Evolutionary conservation across 2,329 filamentous ascomycete species (phyloP), one percentile per base, ranked within the genome.

Genomic region (Scytalidium sp.): DNA sequence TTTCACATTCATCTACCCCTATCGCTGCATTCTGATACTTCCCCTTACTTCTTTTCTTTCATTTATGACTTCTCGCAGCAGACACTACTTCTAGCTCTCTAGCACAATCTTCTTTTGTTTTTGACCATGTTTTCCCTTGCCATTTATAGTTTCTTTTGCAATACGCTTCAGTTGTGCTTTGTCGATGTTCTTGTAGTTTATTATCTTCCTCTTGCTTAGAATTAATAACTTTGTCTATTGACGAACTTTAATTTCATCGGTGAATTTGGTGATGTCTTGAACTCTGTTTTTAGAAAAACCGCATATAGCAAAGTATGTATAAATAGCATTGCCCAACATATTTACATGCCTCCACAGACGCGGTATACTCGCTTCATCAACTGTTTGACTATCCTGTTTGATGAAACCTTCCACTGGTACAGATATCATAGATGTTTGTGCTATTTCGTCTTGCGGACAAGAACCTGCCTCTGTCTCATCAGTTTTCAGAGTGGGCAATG

Each of bases 151-250:
- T 15, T 59, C 53, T 50, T 56, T 54, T 15, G 32, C 50, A 43
- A 43, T 41, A 50, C 44, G 51, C 47, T 47, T 41, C 23, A 46
- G 51, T 55, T 54, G 50, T 53, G 53, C 55, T 43, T 48, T 46
- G 22, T 41, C 51, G 22, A 61, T 44, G 49, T 70, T 56, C 43
- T 67, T 60, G 49, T 70, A 75, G 8, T 58, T 62, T 3, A 56
- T 54, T 8, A 51, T 49, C 51, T 68, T 57, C 1, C 44, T 51
- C 40, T 51, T 50, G 27, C 47, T 52, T 46, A 57, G 49, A 41
- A 56, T 47, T 2, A 47, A 13, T 15, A 51, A 47, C 45, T 22
- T 52, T 11, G 49, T 56, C 46, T 41, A 57, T 50, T 46, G 44
- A 39, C 53, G 51, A 48, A 48, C 41, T 48, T 57, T 54, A 45